Conservation (phyloP, 192 early-diverging fungal species). For the Coemansia furcata region DNA sequence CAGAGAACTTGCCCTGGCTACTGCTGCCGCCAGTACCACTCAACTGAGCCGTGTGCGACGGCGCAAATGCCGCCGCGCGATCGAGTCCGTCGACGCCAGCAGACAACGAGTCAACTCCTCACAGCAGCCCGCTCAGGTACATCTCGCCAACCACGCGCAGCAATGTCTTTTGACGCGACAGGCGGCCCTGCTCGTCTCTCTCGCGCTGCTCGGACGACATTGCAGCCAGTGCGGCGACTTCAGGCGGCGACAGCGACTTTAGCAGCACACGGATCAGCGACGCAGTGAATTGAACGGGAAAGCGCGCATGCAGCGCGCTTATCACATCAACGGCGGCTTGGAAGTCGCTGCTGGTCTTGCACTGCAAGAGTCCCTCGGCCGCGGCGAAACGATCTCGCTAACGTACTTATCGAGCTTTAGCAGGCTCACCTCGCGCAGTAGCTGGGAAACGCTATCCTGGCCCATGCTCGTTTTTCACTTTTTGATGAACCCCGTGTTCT, state of each 20-base stretch:
- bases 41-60: conserved; percentile 5
- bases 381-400: conserved; percentile 85
- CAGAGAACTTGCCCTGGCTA: conserved; percentile 12
- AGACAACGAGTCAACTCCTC: conserved; percentile 41
- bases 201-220: conserved; percentile 78
- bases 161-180: conserved; percentile 62
- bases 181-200: conserved; percentile 74
- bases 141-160: conserved; percentile 79
- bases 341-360: conserved; percentile 72
- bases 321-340: conserved; percentile 77
- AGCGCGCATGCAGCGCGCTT: conserved; percentile 86
- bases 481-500: conserved; percentile 94
- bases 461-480: conserved; percentile 77
- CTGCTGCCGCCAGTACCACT: conserved; percentile 2
- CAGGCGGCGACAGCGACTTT: conserved; percentile 64
- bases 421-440: conserved; percentile 75
- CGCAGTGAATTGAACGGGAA: conserved; percentile 74
- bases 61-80: conserved; percentile 29
- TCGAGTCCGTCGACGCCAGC: conserved; percentile 33
- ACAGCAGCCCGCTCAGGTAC: conserved; percentile 75
- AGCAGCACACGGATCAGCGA: conserved; percentile 64
- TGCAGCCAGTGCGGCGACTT: conserved; percentile 56
- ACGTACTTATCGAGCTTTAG: conserved; percentile 97
- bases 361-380: conserved; percentile 67
- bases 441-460: conserved; percentile 63